Evolutionary conservation across 306 rosid genomes (phyloP).

Genomic region (Albizia julibrissin): DNA sequence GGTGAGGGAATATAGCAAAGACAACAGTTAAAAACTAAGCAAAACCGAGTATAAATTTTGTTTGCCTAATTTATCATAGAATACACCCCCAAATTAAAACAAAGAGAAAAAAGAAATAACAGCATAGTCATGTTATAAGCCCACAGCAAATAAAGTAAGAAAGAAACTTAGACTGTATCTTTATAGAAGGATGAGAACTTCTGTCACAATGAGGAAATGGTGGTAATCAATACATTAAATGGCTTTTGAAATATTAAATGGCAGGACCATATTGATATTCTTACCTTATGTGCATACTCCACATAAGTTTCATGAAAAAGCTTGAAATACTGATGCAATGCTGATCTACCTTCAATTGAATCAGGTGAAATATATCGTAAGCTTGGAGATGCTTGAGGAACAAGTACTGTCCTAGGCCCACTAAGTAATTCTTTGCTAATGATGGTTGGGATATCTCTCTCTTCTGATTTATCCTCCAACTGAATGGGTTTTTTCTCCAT

Average conservation of each 20-base stretch:
- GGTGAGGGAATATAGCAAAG: constrained; percentile 9
- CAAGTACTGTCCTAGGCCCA: constrained; percentile 83
- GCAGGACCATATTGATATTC: constrained; percentile 22
- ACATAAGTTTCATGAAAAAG: constrained; percentile 92
- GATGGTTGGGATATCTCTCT: constrained; percentile 57
- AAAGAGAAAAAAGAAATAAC: not conserved
- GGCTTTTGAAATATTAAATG: not conserved
- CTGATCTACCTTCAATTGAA: constrained; percentile 91
- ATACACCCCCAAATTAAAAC: not conserved
- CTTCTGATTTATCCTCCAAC: constrained; percentile 47
- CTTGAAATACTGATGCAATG: constrained; percentile 90
- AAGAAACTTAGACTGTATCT: not conserved
- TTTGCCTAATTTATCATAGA: not conserved
- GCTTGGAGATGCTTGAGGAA: constrained; percentile 76
- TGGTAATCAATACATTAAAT: constrained; percentile 1
- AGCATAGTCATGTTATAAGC: constrained; percentile 12
- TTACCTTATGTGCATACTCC: constrained; percentile 95
- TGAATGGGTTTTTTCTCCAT: constrained; percentile 46
- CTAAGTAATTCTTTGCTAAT: constrained; percentile 84
- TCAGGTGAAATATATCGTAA: constrained; percentile 82
- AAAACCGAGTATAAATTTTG: constrained; percentile 10
- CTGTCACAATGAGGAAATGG: not conserved
- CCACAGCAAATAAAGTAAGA: constrained; percentile 9
- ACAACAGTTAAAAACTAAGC: constrained; percentile 25
- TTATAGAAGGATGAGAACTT: not conserved